Conservation (phyloP, 1,284 basidiomycete genomes). For the Rhodotorula mucilaginosa region DNA sequence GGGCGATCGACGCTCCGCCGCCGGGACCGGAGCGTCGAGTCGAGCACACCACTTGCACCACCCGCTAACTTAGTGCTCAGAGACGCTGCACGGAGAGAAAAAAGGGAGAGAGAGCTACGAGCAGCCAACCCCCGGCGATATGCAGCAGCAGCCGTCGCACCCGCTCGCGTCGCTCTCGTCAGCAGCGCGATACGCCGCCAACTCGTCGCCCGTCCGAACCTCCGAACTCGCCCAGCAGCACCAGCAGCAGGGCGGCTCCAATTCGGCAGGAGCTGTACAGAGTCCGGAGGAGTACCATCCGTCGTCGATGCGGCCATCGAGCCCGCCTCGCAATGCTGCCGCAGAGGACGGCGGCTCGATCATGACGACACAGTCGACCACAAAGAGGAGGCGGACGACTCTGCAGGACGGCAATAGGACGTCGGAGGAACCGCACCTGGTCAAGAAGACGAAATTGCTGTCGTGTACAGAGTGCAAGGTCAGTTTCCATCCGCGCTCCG, state of each 20-base stretch:
- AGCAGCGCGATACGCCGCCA: background rate
- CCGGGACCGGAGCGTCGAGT: too few relatives aligned
- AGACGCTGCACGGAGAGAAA: background rate
- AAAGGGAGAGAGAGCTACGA: background rate
- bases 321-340: background rate
- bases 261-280: background rate
- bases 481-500: background rate
- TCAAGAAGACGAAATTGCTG: slow-evolving; percentile 8
- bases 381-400: background rate
- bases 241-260: background rate
- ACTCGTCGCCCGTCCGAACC: background rate
- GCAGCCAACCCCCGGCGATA: background rate
- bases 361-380: background rate
- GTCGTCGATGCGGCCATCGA: background rate
- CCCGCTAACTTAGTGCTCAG: background rate
- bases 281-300: background rate
- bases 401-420: background rate
- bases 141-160: background rate
- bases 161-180: slow-evolving; percentile 10
- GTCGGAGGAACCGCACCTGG: slow-evolving; percentile 1
- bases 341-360: background rate
- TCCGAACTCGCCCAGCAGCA: background rate
- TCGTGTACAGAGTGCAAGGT: slow-evolving; percentile 26
- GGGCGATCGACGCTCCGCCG: too few relatives aligned
- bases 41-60: too few relatives aligned